Percentiles rank a stretch among this genome's conserved stretches.
phyloP scores from a whole-genome alignment of 805 yeast genomes.

The Wickerhamomyces strasburgensis region DNA sequence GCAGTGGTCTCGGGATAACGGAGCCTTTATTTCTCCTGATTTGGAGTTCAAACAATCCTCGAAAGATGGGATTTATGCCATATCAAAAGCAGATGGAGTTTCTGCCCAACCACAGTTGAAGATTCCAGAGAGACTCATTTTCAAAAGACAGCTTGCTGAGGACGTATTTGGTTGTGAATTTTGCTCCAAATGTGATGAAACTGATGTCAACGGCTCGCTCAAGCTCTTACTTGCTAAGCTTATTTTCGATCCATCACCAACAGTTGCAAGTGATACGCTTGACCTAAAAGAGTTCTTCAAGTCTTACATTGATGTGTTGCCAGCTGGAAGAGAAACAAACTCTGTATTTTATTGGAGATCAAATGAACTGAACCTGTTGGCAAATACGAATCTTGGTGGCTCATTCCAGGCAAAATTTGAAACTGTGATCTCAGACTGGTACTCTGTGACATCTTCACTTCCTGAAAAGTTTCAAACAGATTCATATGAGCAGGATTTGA shows the following conservation, averaged over 20 bases:
- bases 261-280: slow-evolving; percentile 8
- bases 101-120: slow-evolving; percentile 21
- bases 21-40: slow-evolving; percentile 29
- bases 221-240: slow-evolving; percentile 38
- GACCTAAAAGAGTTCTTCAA: slow-evolving; percentile 28
- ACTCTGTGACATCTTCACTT: slow-evolving; percentile 9
- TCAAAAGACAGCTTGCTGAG: slow-evolving; percentile 23
- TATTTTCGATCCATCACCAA: slow-evolving; percentile 28
- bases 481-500: slow-evolving; percentile 14
- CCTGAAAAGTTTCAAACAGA: slow-evolving; percentile 8
- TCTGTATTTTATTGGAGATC: slow-evolving; percentile 63
- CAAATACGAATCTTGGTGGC: slow-evolving; percentile 61
- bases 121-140: slow-evolving; percentile 29
- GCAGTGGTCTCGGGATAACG: slow-evolving; percentile 36
- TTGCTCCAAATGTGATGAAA: slow-evolving; percentile 5
- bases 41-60: slow-evolving; percentile 32
- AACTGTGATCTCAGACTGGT: slow-evolving; percentile 63
- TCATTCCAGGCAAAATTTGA: slow-evolving; percentile 45
- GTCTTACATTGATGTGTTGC: slow-evolving; percentile 49
- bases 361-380: slow-evolving; percentile 45
- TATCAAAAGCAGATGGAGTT: slow-evolving; percentile 18
- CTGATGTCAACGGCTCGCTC: slow-evolving; percentile 29
- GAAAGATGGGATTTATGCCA: slow-evolving; percentile 33
- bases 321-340: slow-evolving; percentile 35
- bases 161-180: slow-evolving; percentile 19